Conservation (phyloP, 805 yeast genomes). For the Monosporozyma aerobia region DNA sequence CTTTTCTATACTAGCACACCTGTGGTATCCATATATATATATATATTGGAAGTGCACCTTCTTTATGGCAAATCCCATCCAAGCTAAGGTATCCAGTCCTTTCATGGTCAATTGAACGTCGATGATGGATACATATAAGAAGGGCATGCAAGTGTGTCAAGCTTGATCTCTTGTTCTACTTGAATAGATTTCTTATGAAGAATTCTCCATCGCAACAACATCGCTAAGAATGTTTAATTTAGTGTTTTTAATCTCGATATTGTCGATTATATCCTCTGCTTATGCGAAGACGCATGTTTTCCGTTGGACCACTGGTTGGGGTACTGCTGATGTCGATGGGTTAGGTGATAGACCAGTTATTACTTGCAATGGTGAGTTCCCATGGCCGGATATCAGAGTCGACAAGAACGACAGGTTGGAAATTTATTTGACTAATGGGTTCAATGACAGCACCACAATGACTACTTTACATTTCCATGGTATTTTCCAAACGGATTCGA, state of each 20-base stretch:
- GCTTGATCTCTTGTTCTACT: neutral
- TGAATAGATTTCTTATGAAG: too few relatives aligned
- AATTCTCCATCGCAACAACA: neutral
- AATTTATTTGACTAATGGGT: slow-evolving; percentile 66
- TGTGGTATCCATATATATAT: neutral
- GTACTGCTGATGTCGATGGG: slow-evolving; percentile 35
- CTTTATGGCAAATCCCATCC: neutral
- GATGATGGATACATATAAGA: neutral
- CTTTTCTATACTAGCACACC: neutral
- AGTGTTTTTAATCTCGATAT: neutral
- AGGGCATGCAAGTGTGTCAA: neutral
- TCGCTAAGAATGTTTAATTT: neutral
- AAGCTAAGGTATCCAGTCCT: neutral
- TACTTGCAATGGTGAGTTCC: slow-evolving; percentile 48
- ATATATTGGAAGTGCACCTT: neutral
- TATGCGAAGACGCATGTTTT: slow-evolving; percentile 43
- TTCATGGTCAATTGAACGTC: neutral
- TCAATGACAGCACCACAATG: slow-evolving; percentile 61
- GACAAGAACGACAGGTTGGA: slow-evolving; percentile 71
- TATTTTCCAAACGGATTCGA: slow-evolving; percentile 60
- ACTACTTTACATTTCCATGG: slow-evolving; percentile 87
- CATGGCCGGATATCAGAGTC: slow-evolving; percentile 78
- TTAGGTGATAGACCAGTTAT: slow-evolving; percentile 33
- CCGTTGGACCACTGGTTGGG: slow-evolving; percentile 62
- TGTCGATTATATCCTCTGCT: neutral